These are phyloP conservation scores for Perkinsus marinus DNA, from an alignment of 169 alveolate species.

Conservation along the genomic window DNA sequence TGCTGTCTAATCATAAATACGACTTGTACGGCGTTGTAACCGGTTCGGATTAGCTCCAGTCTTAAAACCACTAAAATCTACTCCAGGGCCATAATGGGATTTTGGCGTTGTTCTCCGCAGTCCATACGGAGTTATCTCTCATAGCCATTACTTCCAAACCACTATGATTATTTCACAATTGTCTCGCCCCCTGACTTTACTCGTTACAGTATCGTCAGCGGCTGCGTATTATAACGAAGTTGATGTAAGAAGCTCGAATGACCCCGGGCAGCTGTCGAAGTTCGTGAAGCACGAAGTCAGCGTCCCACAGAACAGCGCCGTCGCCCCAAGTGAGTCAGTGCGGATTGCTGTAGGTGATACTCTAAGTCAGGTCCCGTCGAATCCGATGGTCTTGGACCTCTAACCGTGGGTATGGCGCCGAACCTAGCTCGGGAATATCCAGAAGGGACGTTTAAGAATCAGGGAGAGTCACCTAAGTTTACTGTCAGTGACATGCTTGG, in stretches of 20 bases:
- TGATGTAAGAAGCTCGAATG: not conserved
- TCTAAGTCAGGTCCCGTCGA: not conserved
- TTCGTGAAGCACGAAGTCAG: not conserved
- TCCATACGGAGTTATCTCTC: no score
- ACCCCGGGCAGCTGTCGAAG: not conserved
- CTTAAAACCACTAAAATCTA: no score
- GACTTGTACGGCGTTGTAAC: no score
- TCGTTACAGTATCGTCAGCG: not conserved
- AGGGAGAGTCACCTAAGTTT: not conserved
- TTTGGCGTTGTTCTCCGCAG: no score
- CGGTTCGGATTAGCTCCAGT: no score
- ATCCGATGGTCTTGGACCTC: not conserved
- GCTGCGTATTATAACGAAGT: not conserved
- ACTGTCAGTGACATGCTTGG: not conserved
- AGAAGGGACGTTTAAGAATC: not conserved
- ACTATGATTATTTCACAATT: not conserved
- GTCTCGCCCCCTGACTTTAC: not conserved
- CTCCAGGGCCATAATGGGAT: no score
- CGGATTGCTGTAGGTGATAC: not conserved
- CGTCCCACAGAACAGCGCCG: not conserved
- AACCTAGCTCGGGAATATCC: not conserved
- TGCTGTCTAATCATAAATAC: no score
- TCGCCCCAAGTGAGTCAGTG: not conserved
- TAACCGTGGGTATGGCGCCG: not conserved
- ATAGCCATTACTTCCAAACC: not conserved